Percentiles rank a stretch among this genome's conserved stretches.
Conservation (phyloP, 2,329 filamentous ascomycete genomes). For the Curvularia sp. region DNA sequence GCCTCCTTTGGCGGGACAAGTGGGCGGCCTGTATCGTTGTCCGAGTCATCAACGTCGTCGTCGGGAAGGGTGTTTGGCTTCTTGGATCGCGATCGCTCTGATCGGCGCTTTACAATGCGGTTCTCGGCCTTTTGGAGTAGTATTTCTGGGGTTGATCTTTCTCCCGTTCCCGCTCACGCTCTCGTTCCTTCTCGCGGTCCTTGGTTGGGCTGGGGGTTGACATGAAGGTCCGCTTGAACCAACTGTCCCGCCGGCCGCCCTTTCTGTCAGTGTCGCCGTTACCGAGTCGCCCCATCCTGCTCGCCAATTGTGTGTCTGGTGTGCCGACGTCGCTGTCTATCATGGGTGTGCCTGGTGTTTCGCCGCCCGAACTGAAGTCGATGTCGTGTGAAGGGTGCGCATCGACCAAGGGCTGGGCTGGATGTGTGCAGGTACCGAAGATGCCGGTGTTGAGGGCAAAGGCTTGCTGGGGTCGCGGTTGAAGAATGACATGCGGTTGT, state of each 20-base stretch:
- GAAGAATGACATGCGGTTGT: slow-evolving; percentile 60
- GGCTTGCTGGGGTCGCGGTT: slow-evolving; percentile 46
- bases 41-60: slow-evolving; percentile 38
- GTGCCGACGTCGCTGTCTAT: slow-evolving; percentile 54
- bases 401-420: slow-evolving; percentile 44
- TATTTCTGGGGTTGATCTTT: slow-evolving; percentile 30
- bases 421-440: slow-evolving; percentile 37
- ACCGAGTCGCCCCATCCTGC: slow-evolving; percentile 37
- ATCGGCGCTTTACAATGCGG: slow-evolving; percentile 45
- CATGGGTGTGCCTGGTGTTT: slow-evolving; percentile 57
- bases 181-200: slow-evolving; percentile 41
- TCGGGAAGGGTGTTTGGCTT: slow-evolving; percentile 27
- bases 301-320: slow-evolving; percentile 48
- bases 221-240: slow-evolving; percentile 35
- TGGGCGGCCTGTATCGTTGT: slow-evolving; percentile 22
- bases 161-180: slow-evolving; percentile 36
- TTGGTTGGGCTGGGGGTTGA: slow-evolving; percentile 50
- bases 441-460: slow-evolving; percentile 38
- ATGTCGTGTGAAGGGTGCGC: slow-evolving; percentile 45
- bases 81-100: slow-evolving; percentile 34
- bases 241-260: slow-evolving; percentile 39
- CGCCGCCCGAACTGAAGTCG: slow-evolving; percentile 57
- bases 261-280: slow-evolving; percentile 46
- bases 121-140: slow-evolving; percentile 51
- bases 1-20: slow-evolving; percentile 7